Conservation (phyloP, 805 yeast species). For the Kazachstania psychrophila region DNA sequence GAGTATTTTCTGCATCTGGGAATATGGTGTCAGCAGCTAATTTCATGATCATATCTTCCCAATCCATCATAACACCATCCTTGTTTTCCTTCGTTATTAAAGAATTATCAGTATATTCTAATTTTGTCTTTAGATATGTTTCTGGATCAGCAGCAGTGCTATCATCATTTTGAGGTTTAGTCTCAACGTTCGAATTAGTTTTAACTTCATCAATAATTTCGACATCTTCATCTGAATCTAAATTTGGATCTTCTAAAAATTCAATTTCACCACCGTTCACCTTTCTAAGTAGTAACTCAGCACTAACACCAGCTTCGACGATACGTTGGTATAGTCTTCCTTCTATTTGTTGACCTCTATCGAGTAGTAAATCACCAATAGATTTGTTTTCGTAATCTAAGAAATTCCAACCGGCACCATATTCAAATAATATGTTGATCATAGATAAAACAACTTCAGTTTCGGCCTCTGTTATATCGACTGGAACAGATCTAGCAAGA, state of each 20-base stretch:
- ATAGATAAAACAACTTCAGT: slow-evolving; percentile 39
- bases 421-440: slow-evolving; percentile 61
- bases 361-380: slow-evolving; percentile 71
- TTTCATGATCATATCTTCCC: slow-evolving; percentile 82
- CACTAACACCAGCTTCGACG: slow-evolving; percentile 83
- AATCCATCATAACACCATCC: slow-evolving; percentile 97
- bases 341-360: slow-evolving; percentile 35
- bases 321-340: slow-evolving; percentile 38
- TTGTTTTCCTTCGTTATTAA: slow-evolving; percentile 60
- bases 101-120: slow-evolving; percentile 58
- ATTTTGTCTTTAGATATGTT: slow-evolving; percentile 53
- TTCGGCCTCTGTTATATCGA: slow-evolving; percentile 31
- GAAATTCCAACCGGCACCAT: slow-evolving; percentile 90
- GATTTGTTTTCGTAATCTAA: slow-evolving; percentile 64
- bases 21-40: slow-evolving; percentile 72
- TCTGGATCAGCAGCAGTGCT: slow-evolving; percentile 60
- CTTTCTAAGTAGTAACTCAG: slow-evolving; percentile 71
- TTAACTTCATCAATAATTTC: slow-evolving; percentile 11
- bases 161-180: slow-evolving; percentile 36
- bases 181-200: slow-evolving; percentile 1
- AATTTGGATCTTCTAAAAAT: slow-evolving; percentile 38
- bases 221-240: slow-evolving; percentile 47
- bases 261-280: slow-evolving; percentile 58
- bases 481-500: slow-evolving; percentile 45
- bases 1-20: slow-evolving; percentile 16